Evolutionary conservation across 2,329 filamentous ascomycete genomes (phyloP), one percentile per base, ranked within the genome.

Genomic region (Neopestalotiopsis sp.): DNA sequence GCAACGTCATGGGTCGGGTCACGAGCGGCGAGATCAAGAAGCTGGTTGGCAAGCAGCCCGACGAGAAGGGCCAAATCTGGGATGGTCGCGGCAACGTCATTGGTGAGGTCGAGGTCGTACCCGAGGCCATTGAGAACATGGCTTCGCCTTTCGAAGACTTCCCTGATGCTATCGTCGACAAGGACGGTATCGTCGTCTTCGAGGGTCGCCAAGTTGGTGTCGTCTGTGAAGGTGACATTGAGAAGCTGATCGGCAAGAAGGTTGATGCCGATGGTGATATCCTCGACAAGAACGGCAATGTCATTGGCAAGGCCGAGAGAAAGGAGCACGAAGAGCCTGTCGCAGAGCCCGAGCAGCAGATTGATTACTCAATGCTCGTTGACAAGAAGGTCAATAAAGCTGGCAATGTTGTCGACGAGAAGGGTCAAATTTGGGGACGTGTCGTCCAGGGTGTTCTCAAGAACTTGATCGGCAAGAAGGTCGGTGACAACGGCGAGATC

Each of bases 401-500:
- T 10, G 88, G 88, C 65, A 89, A 90, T 67, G 82, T 89, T 24
- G 84, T 89, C 65, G 84, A 87, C 69, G 80, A 85, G 9, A 81
- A 85, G 49, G 85, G 86, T 30, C 81, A 85, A 57, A 75, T 88
- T 2, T 81, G 92, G 72, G 92, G 89, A 17, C 89, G 88, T 60
- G 83, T 94, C 13, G 80, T 88, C 45, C 86, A 91, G 72, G 92
- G 92, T 49, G 87, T 90, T 17, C 73, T 88, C 24, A 88, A 90
- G 78, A 84, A 91, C 71, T 84, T 93, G 5, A 78, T 90, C 40
- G 90, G 90, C 73, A 89, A 87, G 74, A 87, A 88, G 75, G 83
- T 89, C 42, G 91, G 93, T 70, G 88, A 88, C 67, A 81, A 92
- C 42, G 92, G 92, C 59, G 84, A 91, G 72, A 90, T 94, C 80